Evolutionary conservation across 1,139 yeast genomes (phyloP), one percentile per base, ranked within the genome.

Genomic region (Diutina catenulata): DNA sequence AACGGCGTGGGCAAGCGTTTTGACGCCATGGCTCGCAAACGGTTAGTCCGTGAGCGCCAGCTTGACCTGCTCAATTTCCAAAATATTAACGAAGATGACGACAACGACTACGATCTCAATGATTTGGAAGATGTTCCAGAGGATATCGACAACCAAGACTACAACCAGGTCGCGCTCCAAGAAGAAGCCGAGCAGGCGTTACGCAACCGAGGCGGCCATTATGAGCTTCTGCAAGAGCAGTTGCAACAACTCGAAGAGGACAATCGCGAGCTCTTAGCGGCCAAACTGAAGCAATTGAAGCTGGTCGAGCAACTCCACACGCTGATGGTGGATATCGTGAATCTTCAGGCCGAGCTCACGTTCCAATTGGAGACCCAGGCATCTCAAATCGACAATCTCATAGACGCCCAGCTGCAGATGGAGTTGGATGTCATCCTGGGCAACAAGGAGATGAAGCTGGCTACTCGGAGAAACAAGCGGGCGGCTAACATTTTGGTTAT

Each of bases 241-340:
- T 49, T 82, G 25, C 83, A 78, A 50, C 69, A 76, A 42, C 63
- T 87, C 21, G 78, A 80, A 46, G 57, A 62, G 11, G 97, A 91
- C 52, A 91, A 84, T 53, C 69, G 74, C 43, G 79, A 76, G 40
- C 63, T 88, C 26, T 55, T 87, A 14, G 61, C 68, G 39, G 54
- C 72, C 40, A 80, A 81, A 48, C 60, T 72, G 14, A 76, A 76
- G 38, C 94, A 87, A 46, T 59, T 88, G 33, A 72, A 75, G 40
- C 75, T 76, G 45, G 82, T 77, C 9, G 76, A 74, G 45, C 64
- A 70, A 43, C 74, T 91, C n/a, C 93, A 87, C 52, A 69, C 68
- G 42, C 76, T 94, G 2, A 77, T 88, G 62, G 59, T 78, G 39
- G 96, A 87, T 51, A 81, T 91, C 38, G 73, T 91, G 2, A 75